Conservation (phyloP, 306 rosid species). For the Ammopiptanthus mongolicus region DNA sequence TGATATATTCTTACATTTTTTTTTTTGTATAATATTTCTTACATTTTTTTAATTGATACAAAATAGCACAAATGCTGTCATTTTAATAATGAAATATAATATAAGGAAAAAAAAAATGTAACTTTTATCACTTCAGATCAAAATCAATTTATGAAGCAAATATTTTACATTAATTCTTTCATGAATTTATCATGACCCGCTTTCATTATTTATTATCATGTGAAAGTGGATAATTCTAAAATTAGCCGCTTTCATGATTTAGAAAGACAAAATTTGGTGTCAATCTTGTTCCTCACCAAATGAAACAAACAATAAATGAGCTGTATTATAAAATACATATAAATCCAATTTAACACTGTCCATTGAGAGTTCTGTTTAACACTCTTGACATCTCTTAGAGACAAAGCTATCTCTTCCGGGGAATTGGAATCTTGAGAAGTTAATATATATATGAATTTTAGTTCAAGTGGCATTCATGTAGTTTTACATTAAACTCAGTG, state of each 20-base stretch:
- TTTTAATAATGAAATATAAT: background rate
- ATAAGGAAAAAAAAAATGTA: too few species aligned
- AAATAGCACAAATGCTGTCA: too few species aligned
- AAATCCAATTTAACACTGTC: background rate
- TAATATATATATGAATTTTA: background rate
- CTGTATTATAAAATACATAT: background rate
- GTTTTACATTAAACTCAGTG: conserved; percentile 20
- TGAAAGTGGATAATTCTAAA: background rate
- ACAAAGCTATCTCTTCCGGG: conserved; percentile 18
- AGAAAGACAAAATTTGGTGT: background rate
- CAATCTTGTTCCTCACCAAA: background rate
- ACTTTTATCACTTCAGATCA: too few species aligned
- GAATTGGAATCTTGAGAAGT: background rate
- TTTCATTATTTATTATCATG: too few species aligned
- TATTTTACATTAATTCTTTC: too few species aligned
- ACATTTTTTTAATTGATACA: too few species aligned
- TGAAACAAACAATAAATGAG: background rate
- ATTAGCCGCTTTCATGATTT: background rate
- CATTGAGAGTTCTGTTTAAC: conserved; percentile 7
- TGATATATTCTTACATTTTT: too few species aligned
- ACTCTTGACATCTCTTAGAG: background rate
- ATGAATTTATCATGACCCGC: too few species aligned
- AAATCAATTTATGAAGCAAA: too few species aligned
- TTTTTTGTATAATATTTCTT: too few species aligned
- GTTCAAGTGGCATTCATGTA: conserved; percentile 44